Conservation (phyloP, 805 yeast genomes). For the Candida palmyrensis region DNA sequence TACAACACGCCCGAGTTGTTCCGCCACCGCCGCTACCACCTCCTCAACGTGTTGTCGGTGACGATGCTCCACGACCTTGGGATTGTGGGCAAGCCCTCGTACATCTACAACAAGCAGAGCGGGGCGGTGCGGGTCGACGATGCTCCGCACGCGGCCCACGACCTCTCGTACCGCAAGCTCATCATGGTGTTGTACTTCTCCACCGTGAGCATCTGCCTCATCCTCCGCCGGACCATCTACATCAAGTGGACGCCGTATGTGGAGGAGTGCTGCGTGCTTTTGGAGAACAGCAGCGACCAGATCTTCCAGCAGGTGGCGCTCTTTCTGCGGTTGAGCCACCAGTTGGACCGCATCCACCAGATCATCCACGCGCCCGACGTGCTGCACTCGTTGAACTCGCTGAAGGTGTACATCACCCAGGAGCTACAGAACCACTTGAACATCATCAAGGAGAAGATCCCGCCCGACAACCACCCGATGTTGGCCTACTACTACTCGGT, state of each 20-base stretch:
- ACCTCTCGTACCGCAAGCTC: constrained; percentile 43
- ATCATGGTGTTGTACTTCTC: constrained; percentile 57
- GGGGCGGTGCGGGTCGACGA: constrained; percentile 8
- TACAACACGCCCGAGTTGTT: constrained; percentile 80
- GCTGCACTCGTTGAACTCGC: constrained; percentile 21
- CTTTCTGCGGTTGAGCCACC: constrained; percentile 53
- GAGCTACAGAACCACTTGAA: constrained; percentile 49
- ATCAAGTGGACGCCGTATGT: constrained; percentile 63
- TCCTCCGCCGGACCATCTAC: constrained; percentile 57
- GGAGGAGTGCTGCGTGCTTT: constrained; percentile 51
- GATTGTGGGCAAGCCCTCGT: constrained; percentile 46
- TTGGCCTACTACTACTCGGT: constrained; percentile 55
- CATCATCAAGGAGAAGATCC: constrained; percentile 33
- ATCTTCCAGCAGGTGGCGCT: constrained; percentile 44
- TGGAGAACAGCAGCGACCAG: constrained; percentile 33
- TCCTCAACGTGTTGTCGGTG: constrained; percentile 60
- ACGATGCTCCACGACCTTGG: constrained; percentile 75
- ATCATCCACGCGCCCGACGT: constrained; percentile 37
- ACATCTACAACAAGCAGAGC: constrained; percentile 12
- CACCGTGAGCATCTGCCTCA: constrained; percentile 59
- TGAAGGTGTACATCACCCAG: constrained; percentile 33
- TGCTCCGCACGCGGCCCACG: constrained; percentile 1
- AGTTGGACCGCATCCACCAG: constrained; percentile 58
- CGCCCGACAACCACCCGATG: constrained; percentile 32
- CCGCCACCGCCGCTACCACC: constrained; percentile 71